Evolutionary conservation across 2,329 filamentous ascomycete genomes (phyloP).

Genomic region (Alternaria postmessia): DNA sequence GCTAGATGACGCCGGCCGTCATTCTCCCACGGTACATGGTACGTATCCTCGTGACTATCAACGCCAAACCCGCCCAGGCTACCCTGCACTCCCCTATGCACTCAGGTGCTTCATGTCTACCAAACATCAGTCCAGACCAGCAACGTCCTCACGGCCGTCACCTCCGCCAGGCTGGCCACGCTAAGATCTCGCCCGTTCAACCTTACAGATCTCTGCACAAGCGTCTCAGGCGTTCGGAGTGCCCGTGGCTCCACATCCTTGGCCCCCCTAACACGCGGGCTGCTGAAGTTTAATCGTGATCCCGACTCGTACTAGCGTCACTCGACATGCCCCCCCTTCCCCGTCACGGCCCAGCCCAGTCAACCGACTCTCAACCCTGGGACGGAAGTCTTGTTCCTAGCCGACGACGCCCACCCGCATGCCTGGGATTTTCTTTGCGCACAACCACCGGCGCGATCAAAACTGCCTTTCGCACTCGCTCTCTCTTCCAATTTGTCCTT

Average conservation of each 20-base stretch:
- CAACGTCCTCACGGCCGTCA: neutral
- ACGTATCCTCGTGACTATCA: neutral
- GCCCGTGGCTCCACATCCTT: constrained; percentile 32
- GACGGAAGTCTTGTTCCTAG: constrained; percentile 35
- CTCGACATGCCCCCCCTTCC: constrained; percentile 21
- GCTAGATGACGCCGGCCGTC: constrained; percentile 3
- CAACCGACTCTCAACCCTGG: constrained; percentile 28
- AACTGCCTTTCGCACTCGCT: constrained; percentile 2
- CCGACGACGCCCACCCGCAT: constrained; percentile 46
- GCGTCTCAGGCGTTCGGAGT: constrained; percentile 33
- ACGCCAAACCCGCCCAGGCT: neutral
- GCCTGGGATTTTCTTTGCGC: constrained; percentile 39
- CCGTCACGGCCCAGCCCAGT: constrained; percentile 19
- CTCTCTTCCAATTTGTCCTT: constrained; percentile 8
- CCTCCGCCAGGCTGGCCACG: constrained; percentile 19
- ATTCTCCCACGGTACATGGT: neutral
- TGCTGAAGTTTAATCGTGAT: constrained; percentile 40
- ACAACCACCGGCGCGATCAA: constrained; percentile 21
- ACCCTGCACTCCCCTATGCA: neutral
- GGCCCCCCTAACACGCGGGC: constrained; percentile 37
- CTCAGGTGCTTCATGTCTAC: neutral
- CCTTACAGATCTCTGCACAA: constrained; percentile 23
- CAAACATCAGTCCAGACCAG: neutral
- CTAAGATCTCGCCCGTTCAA: constrained; percentile 33
- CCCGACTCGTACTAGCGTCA: constrained; percentile 28